Percentiles rank a stretch among this genome's conserved stretches.
Evolutionary conservation across 192 early-diverging fungal genomes (phyloP).

Genomic region (Rhizophagus clarus): DNA sequence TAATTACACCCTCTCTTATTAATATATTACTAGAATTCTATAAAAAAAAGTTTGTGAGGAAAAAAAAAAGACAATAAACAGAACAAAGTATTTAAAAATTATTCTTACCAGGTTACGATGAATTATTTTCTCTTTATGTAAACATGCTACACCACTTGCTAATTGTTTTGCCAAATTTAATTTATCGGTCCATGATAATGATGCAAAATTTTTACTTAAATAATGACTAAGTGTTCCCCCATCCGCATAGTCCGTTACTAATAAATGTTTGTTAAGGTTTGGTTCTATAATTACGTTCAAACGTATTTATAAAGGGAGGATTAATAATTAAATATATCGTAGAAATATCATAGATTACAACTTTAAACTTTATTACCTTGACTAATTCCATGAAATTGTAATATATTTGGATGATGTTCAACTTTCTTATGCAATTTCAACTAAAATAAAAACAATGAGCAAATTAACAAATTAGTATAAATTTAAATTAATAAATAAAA

Average conservation of each 20-base stretch:
- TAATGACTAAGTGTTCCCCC: neutral
- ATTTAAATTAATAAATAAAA: neutral
- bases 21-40: slow-evolving; percentile 10
- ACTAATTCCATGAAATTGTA: slow-evolving; percentile 12
- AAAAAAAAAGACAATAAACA: neutral
- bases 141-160: neutral
- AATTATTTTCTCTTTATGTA: slow-evolving; percentile 14
- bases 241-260: neutral
- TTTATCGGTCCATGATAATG: slow-evolving; percentile 24
- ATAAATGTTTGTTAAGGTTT: neutral
- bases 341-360: neutral
- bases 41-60: neutral
- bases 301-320: neutral
- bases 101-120: slow-evolving; percentile 13
- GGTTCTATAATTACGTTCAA: neutral
- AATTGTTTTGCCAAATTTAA: slow-evolving; percentile 7
- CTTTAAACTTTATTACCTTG: neutral
- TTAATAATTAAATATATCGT: neutral
- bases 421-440: slow-evolving; percentile 19
- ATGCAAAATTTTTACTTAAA: neutral
- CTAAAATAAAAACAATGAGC: neutral
- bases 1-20: neutral
- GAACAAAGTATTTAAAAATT: neutral
- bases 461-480: neutral
- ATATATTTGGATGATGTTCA: slow-evolving; percentile 23